Percentiles rank a stretch among this genome's conserved stretches.
phyloP scores from a whole-genome alignment of 2,329 filamentous ascomycete species.

The Neonectria hederae region DNA sequence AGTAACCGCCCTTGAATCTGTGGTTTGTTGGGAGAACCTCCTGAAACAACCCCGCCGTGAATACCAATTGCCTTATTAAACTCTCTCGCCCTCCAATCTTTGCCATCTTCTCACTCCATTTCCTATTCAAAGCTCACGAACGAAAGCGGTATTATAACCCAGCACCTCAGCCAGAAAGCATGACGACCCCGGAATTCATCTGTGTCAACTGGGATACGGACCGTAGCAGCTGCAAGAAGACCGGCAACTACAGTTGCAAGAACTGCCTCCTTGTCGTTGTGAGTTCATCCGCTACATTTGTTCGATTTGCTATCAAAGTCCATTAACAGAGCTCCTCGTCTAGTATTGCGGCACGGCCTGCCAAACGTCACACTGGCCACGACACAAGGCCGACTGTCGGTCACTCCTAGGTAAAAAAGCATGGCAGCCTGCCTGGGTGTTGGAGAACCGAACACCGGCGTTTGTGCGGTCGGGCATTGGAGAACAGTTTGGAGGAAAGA shows the following conservation, averaged over 20 bases:
- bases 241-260: not conserved
- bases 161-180: not conserved
- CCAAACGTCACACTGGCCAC: not conserved
- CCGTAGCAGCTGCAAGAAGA: not conserved
- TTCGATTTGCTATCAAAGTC: too few relatives aligned
- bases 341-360: constrained; percentile 25
- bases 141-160: too few relatives aligned
- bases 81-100: too few relatives aligned
- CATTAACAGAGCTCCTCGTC: not conserved
- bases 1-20: too few relatives aligned
- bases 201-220: too few relatives aligned
- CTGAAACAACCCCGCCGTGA: too few relatives aligned
- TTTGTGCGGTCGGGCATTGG: not conserved
- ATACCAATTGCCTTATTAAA: too few relatives aligned
- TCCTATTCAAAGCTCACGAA: too few relatives aligned
- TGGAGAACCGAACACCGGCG: not conserved
- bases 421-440: constrained; percentile 10
- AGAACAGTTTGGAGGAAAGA: not conserved
- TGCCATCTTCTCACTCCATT: too few relatives aligned
- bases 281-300: not conserved
- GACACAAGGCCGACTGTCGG: not conserved
- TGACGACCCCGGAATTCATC: not conserved
- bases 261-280: not conserved
- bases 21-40: too few relatives aligned
- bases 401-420: not conserved